Percentiles rank a stretch among this genome's conserved stretches.
These are phyloP conservation scores for Yamadazyma philogaea DNA, from an alignment of 805 yeast species.

Conservation along the genomic window DNA sequence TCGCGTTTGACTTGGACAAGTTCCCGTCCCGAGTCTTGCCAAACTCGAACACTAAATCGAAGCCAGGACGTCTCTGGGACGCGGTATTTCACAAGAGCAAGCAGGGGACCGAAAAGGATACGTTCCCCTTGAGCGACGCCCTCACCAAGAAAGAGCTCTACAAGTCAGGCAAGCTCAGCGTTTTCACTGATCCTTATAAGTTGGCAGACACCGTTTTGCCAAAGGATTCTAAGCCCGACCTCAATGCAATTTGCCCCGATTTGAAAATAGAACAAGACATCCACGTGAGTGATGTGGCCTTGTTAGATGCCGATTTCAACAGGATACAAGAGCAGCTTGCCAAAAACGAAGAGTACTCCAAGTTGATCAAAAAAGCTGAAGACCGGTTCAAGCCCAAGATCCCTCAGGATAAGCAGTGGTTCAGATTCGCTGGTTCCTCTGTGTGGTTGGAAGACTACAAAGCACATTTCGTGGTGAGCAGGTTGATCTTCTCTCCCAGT, in stretches of 20 bases:
- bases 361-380: constrained; percentile 17
- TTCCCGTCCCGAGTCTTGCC: constrained; percentile 8
- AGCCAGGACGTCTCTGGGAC: constrained; percentile 5
- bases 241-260: constrained; percentile 15
- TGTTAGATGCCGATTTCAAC: constrained; percentile 18
- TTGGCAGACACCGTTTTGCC: not conserved
- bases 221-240: constrained; percentile 10
- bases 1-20: constrained; percentile 4
- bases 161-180: constrained; percentile 9
- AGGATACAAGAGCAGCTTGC: constrained; percentile 12
- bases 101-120: not conserved
- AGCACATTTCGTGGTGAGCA: constrained; percentile 29
- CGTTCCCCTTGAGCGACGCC: constrained; percentile 13
- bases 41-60: constrained; percentile 2
- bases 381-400: constrained; percentile 19
- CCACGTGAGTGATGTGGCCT: constrained; percentile 14
- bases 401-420: constrained; percentile 27
- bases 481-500: constrained; percentile 25
- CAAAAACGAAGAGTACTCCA: constrained; percentile 11
- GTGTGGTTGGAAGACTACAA: constrained; percentile 32
- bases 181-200: constrained; percentile 19
- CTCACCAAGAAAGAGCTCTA: constrained; percentile 7
- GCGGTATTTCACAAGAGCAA: not conserved
- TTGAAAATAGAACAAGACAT: constrained; percentile 14
- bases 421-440: constrained; percentile 30